These are phyloP conservation scores for Trichoderma endophyticum DNA, from an alignment of 2,329 filamentous ascomycete genomes.

Conservation along the genomic window DNA sequence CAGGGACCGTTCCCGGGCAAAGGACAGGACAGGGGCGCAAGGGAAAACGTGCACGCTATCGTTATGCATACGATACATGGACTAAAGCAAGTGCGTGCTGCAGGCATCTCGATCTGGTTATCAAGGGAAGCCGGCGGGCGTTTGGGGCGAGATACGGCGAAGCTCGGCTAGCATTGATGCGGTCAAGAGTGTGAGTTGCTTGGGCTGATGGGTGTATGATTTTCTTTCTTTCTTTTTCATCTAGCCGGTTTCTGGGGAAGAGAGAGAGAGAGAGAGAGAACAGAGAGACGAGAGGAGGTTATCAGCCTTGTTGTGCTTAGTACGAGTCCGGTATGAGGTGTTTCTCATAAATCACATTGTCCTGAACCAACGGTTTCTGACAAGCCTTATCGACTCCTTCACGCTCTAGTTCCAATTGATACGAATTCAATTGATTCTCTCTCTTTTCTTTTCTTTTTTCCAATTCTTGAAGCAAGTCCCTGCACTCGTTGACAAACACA, in stretches of 20 bases:
- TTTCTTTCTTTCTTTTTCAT: not conserved
- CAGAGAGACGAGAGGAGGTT: not conserved
- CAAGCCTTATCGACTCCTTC: not conserved
- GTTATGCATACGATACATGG: constrained; percentile 16
- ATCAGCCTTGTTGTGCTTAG: not conserved
- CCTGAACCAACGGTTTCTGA: not conserved
- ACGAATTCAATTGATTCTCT: not conserved
- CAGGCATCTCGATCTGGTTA: constrained; percentile 19
- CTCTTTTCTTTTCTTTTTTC: not conserved
- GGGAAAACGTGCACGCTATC: constrained; percentile 16
- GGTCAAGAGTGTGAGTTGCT: constrained; percentile 10
- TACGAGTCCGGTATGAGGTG: not conserved
- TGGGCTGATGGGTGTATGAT: not conserved
- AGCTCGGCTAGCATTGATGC: constrained; percentile 15
- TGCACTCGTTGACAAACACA: not conserved
- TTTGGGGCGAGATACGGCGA: not conserved
- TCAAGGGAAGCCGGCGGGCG: not conserved
- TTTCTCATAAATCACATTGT: not conserved
- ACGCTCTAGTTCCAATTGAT: not conserved
- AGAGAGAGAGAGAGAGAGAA: not conserved
- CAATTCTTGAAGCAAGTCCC: not conserved
- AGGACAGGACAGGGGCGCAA: not conserved
- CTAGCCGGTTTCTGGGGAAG: not conserved
- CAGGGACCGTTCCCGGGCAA: not conserved
- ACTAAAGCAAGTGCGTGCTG: constrained; percentile 17